These are phyloP conservation scores for Centaurea solstitialis DNA, from an alignment of 129 eudicot species.

Conservation along the genomic window DNA sequence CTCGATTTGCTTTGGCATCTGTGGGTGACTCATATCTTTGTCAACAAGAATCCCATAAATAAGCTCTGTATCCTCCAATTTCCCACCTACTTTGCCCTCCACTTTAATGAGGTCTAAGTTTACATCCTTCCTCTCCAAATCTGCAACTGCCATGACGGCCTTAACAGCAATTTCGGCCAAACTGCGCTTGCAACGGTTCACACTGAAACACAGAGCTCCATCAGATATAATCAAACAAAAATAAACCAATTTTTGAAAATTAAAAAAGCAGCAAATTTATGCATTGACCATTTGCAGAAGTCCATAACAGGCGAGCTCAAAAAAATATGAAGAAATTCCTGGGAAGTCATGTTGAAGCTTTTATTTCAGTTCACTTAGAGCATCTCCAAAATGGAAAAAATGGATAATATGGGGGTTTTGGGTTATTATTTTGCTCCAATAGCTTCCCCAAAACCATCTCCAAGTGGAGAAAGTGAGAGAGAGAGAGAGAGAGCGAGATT, in stretches of 20 bases:
- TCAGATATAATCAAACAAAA: neutral
- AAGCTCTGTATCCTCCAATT: slow-evolving; percentile 95
- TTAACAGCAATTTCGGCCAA: slow-evolving; percentile 98
- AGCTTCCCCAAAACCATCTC: no score
- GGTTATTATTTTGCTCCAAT: no score
- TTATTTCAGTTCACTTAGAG: no score
- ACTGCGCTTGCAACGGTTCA: slow-evolving; percentile 91
- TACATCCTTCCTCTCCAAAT: slow-evolving; percentile 96
- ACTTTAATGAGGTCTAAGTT: slow-evolving; percentile 94
- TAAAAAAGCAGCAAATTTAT: neutral
- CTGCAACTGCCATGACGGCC: slow-evolving; percentile 97
- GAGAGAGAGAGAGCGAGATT: no score
- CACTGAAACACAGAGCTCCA: slow-evolving; percentile 46
- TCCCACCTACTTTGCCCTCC: slow-evolving; percentile 98
- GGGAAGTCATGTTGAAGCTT: neutral
- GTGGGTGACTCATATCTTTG: slow-evolving; percentile 99
- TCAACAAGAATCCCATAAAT: slow-evolving; percentile 92
- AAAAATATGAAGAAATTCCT: no score
- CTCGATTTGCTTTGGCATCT: slow-evolving; percentile 93
- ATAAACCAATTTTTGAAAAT: no score
- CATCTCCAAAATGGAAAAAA: no score
- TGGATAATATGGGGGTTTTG: no score
- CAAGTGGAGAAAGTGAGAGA: no score
- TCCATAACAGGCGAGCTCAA: no score
- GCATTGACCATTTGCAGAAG: neutral